Conservation (phyloP, 495 filamentous ascomycete species). For the Geoglossum glabrum region DNA sequence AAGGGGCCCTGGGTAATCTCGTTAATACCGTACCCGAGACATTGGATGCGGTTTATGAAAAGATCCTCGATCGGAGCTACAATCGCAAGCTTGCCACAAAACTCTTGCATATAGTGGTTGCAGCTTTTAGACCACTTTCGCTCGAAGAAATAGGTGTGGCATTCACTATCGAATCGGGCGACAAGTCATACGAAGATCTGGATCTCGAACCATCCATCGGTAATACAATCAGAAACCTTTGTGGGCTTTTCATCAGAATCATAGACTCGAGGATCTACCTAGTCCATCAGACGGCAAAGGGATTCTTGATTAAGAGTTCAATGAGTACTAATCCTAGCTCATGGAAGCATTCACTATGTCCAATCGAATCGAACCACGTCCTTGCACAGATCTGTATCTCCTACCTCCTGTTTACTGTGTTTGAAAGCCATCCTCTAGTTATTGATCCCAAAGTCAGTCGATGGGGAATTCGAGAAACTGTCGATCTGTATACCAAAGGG, state of each 20-base stretch:
- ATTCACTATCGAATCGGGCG: not conserved
- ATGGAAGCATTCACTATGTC: no score
- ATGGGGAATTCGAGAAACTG: not conserved
- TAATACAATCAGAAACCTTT: slow-evolving; percentile 14
- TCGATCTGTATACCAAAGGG: not conserved
- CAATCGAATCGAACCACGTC: no score
- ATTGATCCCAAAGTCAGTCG: no score
- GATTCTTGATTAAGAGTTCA: slow-evolving; percentile 14
- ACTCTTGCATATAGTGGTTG: not conserved
- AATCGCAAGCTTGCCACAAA: not conserved
- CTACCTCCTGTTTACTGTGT: no score
- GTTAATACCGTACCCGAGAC: not conserved
- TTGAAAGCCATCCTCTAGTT: no score
- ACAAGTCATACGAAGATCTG: not conserved
- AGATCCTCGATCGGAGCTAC: not conserved
- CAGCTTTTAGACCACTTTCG: not conserved
- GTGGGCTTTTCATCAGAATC: slow-evolving; percentile 21
- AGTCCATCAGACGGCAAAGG: slow-evolving; percentile 24
- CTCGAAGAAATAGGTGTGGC: not conserved
- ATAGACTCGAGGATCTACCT: slow-evolving; percentile 19
- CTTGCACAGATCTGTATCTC: no score
- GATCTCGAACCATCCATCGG: slow-evolving; percentile 8
- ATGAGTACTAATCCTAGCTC: no score
- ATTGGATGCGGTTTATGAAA: not conserved
- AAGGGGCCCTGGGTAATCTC: not conserved